Conservation (phyloP, 1,139 yeast species). For the Sugiyamaella xylanicola region DNA sequence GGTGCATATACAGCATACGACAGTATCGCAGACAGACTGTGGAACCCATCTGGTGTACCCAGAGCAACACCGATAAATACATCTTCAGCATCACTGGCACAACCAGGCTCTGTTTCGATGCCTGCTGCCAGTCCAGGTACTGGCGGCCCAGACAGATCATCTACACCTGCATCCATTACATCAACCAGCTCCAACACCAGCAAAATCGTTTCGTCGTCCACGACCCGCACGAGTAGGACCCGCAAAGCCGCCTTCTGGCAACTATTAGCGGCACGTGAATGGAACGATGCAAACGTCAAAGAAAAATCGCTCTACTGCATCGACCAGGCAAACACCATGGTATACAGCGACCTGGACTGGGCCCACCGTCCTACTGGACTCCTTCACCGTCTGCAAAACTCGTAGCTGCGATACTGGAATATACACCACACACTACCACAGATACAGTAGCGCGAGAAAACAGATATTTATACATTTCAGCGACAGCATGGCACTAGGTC, state of each 20-base stretch:
- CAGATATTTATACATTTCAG: no score
- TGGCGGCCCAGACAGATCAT: slow-evolving; percentile 1
- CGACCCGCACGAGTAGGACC: slow-evolving; percentile 57
- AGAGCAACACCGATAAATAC: slow-evolving; percentile 2
- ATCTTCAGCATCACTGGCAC: slow-evolving; percentile 8
- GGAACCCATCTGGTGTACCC: neutral
- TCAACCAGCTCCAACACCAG: slow-evolving; percentile 10
- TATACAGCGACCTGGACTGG: slow-evolving; percentile 38
- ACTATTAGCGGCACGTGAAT: slow-evolving; percentile 72
- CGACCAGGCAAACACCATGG: slow-evolving; percentile 30
- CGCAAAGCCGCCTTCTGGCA: slow-evolving; percentile 83
- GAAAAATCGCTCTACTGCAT: slow-evolving; percentile 35
- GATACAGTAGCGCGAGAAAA: no score
- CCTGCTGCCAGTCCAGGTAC: no score
- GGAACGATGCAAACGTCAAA: slow-evolving; percentile 48
- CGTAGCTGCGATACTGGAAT: no score
- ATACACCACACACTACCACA: no score
- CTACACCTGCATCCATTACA: slow-evolving; percentile 14
- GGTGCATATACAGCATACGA: slow-evolving; percentile 44
- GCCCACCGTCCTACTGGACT: slow-evolving; percentile 31
- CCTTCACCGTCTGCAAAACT: slow-evolving; percentile 26
- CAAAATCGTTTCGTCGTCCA: neutral
- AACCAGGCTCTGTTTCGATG: neutral
- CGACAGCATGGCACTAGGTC: no score
- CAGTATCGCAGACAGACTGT: slow-evolving; percentile 19